Evolutionary conservation across 495 filamentous ascomycete species (phyloP).

Genomic region (Trichoderma reesei): DNA sequence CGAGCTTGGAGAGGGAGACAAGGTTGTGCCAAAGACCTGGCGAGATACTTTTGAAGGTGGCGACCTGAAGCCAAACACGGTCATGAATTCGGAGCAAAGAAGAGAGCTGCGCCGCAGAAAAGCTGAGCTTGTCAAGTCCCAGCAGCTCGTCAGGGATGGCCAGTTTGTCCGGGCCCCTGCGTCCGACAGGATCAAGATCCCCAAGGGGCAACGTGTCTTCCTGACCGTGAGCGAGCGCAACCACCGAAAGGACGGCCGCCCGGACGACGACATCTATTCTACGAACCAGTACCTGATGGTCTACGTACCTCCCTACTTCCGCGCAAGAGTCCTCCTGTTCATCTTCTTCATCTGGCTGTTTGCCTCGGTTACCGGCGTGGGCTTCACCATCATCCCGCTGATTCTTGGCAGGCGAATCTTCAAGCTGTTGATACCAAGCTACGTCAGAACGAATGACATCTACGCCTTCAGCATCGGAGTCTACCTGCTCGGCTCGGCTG

Average conservation of each 20-base stretch:
- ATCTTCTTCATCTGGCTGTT: slow-evolving; percentile 89
- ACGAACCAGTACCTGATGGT: slow-evolving; percentile 66
- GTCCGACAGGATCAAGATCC: slow-evolving; percentile 87
- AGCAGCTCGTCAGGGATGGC: slow-evolving; percentile 52
- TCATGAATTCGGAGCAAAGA: slow-evolving; percentile 19
- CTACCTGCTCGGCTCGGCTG: slow-evolving; percentile 58
- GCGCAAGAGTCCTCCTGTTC: slow-evolving; percentile 69
- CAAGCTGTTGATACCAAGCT: slow-evolving; percentile 50
- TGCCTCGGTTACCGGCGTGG: slow-evolving; percentile 83
- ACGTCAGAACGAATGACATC: slow-evolving; percentile 78
- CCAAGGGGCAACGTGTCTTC: slow-evolving; percentile 74
- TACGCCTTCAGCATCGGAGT: slow-evolving; percentile 90
- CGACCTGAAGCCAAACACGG: slow-evolving; percentile 22
- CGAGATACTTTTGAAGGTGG: slow-evolving; percentile 30
- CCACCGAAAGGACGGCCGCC: slow-evolving; percentile 47
- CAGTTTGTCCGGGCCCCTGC: slow-evolving; percentile 81
- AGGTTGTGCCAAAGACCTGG: slow-evolving; percentile 33
- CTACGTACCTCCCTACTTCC: slow-evolving; percentile 84
- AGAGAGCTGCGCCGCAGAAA: slow-evolving; percentile 17
- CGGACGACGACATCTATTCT: slow-evolving; percentile 57
- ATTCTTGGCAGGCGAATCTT: slow-evolving; percentile 74
- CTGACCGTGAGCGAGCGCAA: slow-evolving; percentile 68
- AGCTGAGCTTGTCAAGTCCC: slow-evolving; percentile 32
- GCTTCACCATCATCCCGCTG: slow-evolving; percentile 74
- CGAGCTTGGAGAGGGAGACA: slow-evolving; percentile 20